phyloP scores from a whole-genome alignment of 768 basidiomycete species.

The Termitomyces sp. region DNA sequence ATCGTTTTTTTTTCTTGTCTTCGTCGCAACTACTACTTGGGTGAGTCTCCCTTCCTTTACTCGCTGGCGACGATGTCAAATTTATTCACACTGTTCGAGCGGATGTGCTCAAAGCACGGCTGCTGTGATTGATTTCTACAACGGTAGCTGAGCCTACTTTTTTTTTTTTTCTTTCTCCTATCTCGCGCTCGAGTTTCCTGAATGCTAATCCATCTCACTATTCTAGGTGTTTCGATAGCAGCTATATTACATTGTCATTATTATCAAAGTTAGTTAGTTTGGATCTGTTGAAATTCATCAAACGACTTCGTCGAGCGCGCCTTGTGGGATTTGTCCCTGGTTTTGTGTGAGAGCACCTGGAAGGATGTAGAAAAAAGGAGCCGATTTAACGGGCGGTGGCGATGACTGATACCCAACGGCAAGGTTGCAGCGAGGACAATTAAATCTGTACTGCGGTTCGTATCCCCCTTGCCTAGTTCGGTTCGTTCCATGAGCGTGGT shows the following conservation, averaged over 20 bases:
- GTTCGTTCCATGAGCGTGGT: not conserved
- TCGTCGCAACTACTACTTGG: not conserved
- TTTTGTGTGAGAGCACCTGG: constrained; percentile 82
- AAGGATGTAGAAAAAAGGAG: constrained; percentile 76
- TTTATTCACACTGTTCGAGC: constrained; percentile 79
- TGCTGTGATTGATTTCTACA: constrained; percentile 66
- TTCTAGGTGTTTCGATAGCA: constrained; percentile 7
- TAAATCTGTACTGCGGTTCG: constrained; percentile 73
- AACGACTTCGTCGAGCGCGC: constrained; percentile 66
- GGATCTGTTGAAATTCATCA: constrained; percentile 16
- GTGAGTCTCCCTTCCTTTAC: constrained; percentile 22
- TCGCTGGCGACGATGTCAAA: constrained; percentile 47
- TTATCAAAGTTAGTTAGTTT: not conserved
- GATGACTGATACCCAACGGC: constrained; percentile 75
- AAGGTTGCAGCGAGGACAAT: constrained; percentile 65
- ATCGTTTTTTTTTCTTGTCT: not conserved
- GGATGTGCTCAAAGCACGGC: constrained; percentile 32
- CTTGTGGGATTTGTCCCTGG: constrained; percentile 82
- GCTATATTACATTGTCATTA: constrained; percentile 2
- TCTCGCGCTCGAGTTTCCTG: constrained; percentile 3
- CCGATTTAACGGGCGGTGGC: constrained; percentile 74
- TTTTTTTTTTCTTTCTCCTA: constrained; percentile 1
- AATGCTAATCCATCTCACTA: not conserved
- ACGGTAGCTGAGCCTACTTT: constrained; percentile 72
- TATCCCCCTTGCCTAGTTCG: constrained; percentile 56